These are phyloP conservation scores for Hypericum androsaemum DNA, from an alignment of 345 rosid genomes.

Conservation along the genomic window DNA sequence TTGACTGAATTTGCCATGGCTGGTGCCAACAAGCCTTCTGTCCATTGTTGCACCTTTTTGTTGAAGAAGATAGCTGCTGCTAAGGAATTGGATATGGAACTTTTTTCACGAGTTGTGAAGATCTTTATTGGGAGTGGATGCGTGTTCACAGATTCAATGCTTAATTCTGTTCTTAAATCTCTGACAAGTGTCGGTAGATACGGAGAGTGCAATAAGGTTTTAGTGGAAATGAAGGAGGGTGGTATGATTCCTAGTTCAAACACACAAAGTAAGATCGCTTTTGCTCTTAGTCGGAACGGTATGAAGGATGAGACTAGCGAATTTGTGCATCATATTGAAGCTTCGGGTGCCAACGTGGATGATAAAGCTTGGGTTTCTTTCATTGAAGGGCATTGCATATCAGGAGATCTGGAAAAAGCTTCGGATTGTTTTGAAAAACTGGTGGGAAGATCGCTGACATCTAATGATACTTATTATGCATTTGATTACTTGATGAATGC, in stretches of 20 bases:
- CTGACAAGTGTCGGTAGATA: slow-evolving; percentile 52
- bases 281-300: slow-evolving; percentile 45
- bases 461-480: slow-evolving; percentile 31
- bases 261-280: slow-evolving; percentile 47
- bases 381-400: slow-evolving; percentile 62
- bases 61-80: slow-evolving; percentile 54
- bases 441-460: slow-evolving; percentile 41
- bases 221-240: slow-evolving; percentile 53
- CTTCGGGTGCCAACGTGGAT: slow-evolving; percentile 42
- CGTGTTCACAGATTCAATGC: slow-evolving; percentile 45
- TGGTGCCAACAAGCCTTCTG: slow-evolving; percentile 50
- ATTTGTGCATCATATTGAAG: slow-evolving; percentile 40
- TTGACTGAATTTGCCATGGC: slow-evolving; percentile 67
- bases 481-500: slow-evolving; percentile 53
- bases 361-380: slow-evolving; percentile 48
- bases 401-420: slow-evolving; percentile 62
- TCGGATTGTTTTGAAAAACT: slow-evolving; percentile 40
- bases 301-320: slow-evolving; percentile 40
- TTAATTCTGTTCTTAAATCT: slow-evolving; percentile 60
- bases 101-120: slow-evolving; percentile 57
- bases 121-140: slow-evolving; percentile 42
- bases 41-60: slow-evolving; percentile 37
- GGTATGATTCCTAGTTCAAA: slow-evolving; percentile 39
- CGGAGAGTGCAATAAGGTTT: slow-evolving; percentile 42
- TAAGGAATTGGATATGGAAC: slow-evolving; percentile 48